Evolutionary conservation across 495 filamentous ascomycete species (phyloP), one percentile per base, ranked within the genome.

Genomic region (Glarea lozoyensis): DNA sequence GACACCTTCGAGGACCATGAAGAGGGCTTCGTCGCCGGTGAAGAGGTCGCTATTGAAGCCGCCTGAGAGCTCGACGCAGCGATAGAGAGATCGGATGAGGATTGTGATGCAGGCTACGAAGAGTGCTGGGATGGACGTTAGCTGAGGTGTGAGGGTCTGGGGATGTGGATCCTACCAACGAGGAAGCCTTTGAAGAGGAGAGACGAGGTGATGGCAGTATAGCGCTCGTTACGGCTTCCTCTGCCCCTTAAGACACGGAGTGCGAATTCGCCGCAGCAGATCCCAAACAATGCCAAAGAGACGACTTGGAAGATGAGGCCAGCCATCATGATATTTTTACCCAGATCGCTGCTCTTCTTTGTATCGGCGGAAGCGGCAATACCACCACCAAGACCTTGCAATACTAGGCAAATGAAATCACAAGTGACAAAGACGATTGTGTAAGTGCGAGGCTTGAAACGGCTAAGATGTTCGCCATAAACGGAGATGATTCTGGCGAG

Each of bases 1-100:
- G n/a, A 74, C 60, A 17, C 81, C 77, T 62, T 88, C 83, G 16
- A 88, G 68, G 19, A 82, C 64, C 64, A 88, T 76, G 55, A 85
- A 82, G 7, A 75, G 50, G 10, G 69, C 62, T 60, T 88, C 66
- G 31, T 82, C 60, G 37, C 65, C 70, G 35, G 73, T 79, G 37
- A 57, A 59, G 2, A 56, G 41, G 1, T n/a, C 7, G 1, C 64
- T 53, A 10, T 53, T 20, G 39, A 64, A 68, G 1, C 66, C 66
- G 10, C 48, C 51, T 3, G 48, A 47, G 2, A 70, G 48, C 46
- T 66, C 64, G 5, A 54, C 58, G 33, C 55, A 52, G 5, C 65
- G 59, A 45, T 60, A 68, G 10, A 48, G 42, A 33, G 40, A 55
- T 15, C 62, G 56, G 21, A 56, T 47, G 42, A 65, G 56, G 52